Evolutionary conservation across 441 rosid genomes (phyloP), one percentile per base, ranked within the genome.

Genomic region (Gossypium davidsonii): DNA sequence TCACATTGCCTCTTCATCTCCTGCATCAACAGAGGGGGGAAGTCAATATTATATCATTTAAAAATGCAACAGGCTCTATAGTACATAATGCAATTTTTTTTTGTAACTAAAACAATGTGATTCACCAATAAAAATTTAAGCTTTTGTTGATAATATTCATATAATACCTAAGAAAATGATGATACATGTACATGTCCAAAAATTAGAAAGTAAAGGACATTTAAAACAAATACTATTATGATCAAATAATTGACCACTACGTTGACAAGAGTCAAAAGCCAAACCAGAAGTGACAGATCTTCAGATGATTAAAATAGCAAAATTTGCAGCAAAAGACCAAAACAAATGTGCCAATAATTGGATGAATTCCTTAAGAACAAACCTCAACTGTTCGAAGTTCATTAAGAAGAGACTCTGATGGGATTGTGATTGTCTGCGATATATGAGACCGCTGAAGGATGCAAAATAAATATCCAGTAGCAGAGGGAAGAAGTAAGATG

Each of bases 331-430:
- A 58, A 7, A 48, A 78, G 46, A 69, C 55, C 70, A 37, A 57
- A 48, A 18, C 56, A 14, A 15, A 68, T 23, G 70, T 39, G 46
- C 17, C 68, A 72, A 25, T 49, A 37, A 61, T 52, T 9, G 6
- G 52, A 15, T 66, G 61, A 73, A 71, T 67, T 34, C 26, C 61
- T 71, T 49, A 28, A 75, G 75, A 77, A 81, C 90, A 76, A 76
- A 83, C 96, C 93, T 90, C 96, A 79, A 90, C 93, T 14, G 82
- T 86, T 78, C 78, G 86, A 79, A 90, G 93, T 84, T 90, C 93
- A 78, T 88, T 88, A 73, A 90, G 96, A 83, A 90, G 96, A 46
- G 96, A 90, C 76, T 90, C 90, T 4, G 96, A 90, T 57, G 96
- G 96, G 60, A 67, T 49, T 76, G 93, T 85, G 78, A 90, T 90